Base-by-base conservation (phyloP, 2,329 filamentous ascomycete species). In the Phoma herbarum region DNA sequence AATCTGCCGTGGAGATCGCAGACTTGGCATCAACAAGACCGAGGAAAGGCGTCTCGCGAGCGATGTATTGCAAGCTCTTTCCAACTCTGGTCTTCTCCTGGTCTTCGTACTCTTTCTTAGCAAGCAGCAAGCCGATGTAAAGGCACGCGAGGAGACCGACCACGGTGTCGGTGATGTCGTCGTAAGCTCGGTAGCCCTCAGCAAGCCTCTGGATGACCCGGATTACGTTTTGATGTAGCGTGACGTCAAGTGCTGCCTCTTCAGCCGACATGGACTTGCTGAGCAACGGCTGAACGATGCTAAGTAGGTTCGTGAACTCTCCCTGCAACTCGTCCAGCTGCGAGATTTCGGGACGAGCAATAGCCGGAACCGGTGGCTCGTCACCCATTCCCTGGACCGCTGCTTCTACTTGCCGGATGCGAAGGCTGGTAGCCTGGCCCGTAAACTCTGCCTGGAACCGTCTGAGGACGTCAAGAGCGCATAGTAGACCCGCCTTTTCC, bases 111-210 rank as follows among this genome's bases (percentile, higher is more conserved):
- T 68, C 66, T 50, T 65, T 68, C 16, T 65, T 64, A 4, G 66
- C 68, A 3, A 96, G 77, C 0, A 86, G 89, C 29, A 96, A 77
- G 2, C 92, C 93, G 59, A 96, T 81, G 64, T 90, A 86, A 10
- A 98, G 80, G 66, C 91, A 91, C 57, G 90, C 87, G 42, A 98
- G 81, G 63, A 97, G 90, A 51, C 90, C 91, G 43, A 92, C 83
- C 11, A 92, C 84, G 4, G 92, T 93, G 43, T 86, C 83, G 0
- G 90, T 91, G 66, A 98, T 86, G 71, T 99, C 95, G 60, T 92
- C 91, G 69, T 97, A 98, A 14, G 88, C 87, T 37, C 88, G 85
- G 71, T 93, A 96, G 33, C 87, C 84, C 28, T 85, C 82, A 1
- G 83, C 84, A 8, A 99, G 83, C 43, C 93, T 86, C 52, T 84